Base-by-base conservation (phyloP, 768 basidiomycete genomes). In the Mycena chlorophos region DNA sequence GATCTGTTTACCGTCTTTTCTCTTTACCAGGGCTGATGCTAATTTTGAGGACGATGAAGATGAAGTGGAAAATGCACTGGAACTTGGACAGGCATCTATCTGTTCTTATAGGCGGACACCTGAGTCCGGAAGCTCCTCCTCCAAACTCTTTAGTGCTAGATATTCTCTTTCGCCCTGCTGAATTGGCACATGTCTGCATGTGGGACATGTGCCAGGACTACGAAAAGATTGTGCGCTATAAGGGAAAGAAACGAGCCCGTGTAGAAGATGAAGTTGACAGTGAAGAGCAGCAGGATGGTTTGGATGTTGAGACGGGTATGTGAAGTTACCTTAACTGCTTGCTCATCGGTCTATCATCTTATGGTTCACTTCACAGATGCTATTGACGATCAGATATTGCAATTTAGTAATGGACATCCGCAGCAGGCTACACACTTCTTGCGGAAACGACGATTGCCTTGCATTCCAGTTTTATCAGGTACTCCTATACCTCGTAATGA, bases 401-500 rank as follows among this genome's bases (percentile, higher is more conserved):
- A 5, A 16, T 56, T 61, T 40, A 5, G 3, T 4, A 13, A 28
- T 17, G 55, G 51, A 2, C 59, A 61, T 31, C 59, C 59, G 1
- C 55, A 61, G 34, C n/a, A 16, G 2, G 13, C 23, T 0, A 53
- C 59, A 13, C 55, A 57, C 43, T 26, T 20, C 4, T 19, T 61
- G 3, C 45, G 39, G 19, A 53, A 30, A 20, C 55, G 49, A 3
- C 46, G 50, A 25, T 1, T 34, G 3, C 8, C 3, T 17, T 23
- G 25, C 14, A 54, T 61, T 3, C 55, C 60, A 16, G 56, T 57
- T 2, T 49, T 61, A 8, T 52, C 52, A 2, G 60, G 60, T 2
- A 52, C 45, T 5, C 42, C 56, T 1, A 54, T 61, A 30, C 60
- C 60, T 6, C 51, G 60, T 1, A 27, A 43, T 2, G 55, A 57